Evolutionary conservation across 1,139 yeast genomes (phyloP).

Genomic region (Yamadazyma atmosphaerica): DNA sequence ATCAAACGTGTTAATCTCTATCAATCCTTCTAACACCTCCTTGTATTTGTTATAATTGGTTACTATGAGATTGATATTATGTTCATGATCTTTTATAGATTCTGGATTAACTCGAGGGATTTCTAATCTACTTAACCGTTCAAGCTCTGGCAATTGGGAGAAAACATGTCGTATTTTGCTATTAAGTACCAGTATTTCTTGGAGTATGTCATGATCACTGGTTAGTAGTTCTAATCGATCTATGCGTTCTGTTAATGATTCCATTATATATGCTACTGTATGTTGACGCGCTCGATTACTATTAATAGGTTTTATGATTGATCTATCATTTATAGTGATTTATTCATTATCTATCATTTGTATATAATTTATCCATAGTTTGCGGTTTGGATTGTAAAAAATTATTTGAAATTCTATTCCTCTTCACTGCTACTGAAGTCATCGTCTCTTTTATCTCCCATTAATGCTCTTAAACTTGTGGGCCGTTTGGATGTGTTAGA

Average conservation of each 20-base stretch:
- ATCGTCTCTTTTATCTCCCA: conserved; percentile 30
- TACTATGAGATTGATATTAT: conserved; percentile 11
- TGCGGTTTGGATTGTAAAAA: too few species aligned
- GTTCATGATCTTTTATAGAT: conserved; percentile 2
- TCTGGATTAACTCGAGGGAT: conserved; percentile 2
- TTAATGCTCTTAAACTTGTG: conserved; percentile 40
- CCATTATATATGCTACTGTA: conserved; percentile 6
- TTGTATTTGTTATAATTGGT: conserved; percentile 12
- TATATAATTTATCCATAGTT: too few species aligned
- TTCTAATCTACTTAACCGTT: conserved; percentile 2
- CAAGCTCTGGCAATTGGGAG: conserved; percentile 10
- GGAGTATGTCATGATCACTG: neutral
- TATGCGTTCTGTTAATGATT: conserved; percentile 6
- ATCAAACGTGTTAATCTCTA: conserved; percentile 9
- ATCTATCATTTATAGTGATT: too few species aligned
- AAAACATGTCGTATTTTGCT: conserved; percentile 5
- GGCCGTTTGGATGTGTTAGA: conserved; percentile 24
- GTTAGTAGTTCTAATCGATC: conserved; percentile 5
- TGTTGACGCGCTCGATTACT: too few species aligned
- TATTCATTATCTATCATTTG: too few species aligned
- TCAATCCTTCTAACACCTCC: conserved; percentile 6
- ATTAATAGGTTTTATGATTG: too few species aligned
- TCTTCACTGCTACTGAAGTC: conserved; percentile 39
- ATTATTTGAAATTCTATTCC: too few species aligned
- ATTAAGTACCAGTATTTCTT: conserved; percentile 8